Base-by-base conservation (phyloP, 495 filamentous ascomycete species). In the Penicillium simplicissimum region DNA sequence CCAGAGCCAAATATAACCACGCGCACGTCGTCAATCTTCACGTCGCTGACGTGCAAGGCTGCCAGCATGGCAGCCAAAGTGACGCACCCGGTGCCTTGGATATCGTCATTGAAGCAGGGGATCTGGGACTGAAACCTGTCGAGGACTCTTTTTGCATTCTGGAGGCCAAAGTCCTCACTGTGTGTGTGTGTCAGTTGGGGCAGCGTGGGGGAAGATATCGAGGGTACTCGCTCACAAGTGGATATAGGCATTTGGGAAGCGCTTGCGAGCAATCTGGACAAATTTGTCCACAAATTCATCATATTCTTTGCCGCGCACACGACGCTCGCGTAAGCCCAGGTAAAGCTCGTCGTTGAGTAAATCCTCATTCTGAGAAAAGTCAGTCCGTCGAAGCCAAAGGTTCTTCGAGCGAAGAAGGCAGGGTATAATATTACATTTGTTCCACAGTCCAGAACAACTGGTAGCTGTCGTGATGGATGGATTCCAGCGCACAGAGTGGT, bases 71-170 rank as follows among this genome's bases (percentile, higher is more conserved):
- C 92, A 0, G 92, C 92, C 4, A 96, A 77, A 0, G 92, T 96
- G 3, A 96, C 91, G 37, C 89, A 91, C 0, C 93, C 92, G 1
- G 93, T 96, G 3, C 92, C 92, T 70, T 96, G 93, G 1, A 96
- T 87, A 73, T 96, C 92, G 55, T 96, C 92, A 61, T 96, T 96
- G 80, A 96, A 95, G 71, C 92, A 96, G 0, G 93, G 79, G 7
- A 96, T 86, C 21, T 88, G 60, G 0, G 86, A 77, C 6, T 85
- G 79, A 64, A 91, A 96, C 36, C 83, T 86, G 58, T 96, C 89
- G 8, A 96, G 78, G 5, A 96, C 85, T 19, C 88, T 81, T 34
- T 88, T 71, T 0, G 85, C 85, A 65, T 87, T 87, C 2, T 62
- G 65, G 3, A 85, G 68, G 14, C 84, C 85, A 68, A 87, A 87